phyloP scores from a whole-genome alignment of 2,329 filamentous ascomycete species.

The Exophiala alcalophila region DNA sequence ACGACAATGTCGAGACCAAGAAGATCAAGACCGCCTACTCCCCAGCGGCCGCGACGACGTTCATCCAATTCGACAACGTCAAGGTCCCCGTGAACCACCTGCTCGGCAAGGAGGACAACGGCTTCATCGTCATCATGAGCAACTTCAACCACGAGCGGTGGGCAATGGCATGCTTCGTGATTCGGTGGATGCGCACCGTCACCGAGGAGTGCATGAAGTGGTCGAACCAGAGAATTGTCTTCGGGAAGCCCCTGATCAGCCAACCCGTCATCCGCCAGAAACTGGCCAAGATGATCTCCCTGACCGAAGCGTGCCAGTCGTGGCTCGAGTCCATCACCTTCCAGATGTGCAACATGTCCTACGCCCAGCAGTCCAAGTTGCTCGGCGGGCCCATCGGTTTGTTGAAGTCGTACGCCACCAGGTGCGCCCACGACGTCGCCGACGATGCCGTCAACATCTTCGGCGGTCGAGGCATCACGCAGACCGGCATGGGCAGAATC shows the following conservation, averaged over 20 bases:
- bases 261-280: conserved; percentile 72
- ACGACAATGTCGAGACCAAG: conserved; percentile 66
- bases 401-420: conserved; percentile 68
- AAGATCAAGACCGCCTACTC: conserved; percentile 65
- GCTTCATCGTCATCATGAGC: conserved; percentile 72
- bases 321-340: conserved; percentile 52
- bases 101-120: conserved; percentile 65
- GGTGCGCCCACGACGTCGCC: conserved; percentile 69
- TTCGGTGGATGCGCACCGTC: conserved; percentile 59
- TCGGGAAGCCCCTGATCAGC: conserved; percentile 66
- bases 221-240: conserved; percentile 75
- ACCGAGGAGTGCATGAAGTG: conserved; percentile 68
- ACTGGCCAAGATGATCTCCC: conserved; percentile 65
- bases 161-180: conserved; percentile 63
- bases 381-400: conserved; percentile 70
- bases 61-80: conserved; percentile 73
- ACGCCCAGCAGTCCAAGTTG: conserved; percentile 44
- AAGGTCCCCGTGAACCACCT: conserved; percentile 68
- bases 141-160: conserved; percentile 80
- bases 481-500: conserved; percentile 66
- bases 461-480: conserved; percentile 70
- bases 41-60: conserved; percentile 66
- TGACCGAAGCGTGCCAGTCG: conserved; percentile 67
- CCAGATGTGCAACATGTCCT: conserved; percentile 56
- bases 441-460: conserved; percentile 68